phyloP scores from a whole-genome alignment of 2,329 filamentous ascomycete genomes.

The Colletotrichum magnum region DNA sequence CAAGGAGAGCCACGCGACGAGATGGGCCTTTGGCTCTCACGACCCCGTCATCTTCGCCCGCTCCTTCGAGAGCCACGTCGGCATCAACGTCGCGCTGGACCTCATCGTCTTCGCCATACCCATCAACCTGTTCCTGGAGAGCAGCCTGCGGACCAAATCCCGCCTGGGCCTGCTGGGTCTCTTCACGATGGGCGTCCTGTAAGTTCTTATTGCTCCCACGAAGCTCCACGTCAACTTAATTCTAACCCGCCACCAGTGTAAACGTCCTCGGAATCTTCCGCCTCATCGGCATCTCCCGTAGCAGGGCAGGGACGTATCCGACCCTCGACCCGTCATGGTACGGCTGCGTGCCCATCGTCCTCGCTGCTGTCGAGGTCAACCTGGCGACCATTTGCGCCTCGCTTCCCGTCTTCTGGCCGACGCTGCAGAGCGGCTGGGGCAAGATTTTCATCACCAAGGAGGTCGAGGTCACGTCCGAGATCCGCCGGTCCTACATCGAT shows the following conservation, averaged over 20 bases:
- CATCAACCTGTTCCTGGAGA: conserved; percentile 47
- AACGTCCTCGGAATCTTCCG: conserved; percentile 46
- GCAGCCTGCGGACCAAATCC: conserved; percentile 46
- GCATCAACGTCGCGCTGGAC: conserved; percentile 50
- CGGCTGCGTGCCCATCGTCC: conserved; percentile 49
- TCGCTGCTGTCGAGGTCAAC: conserved; percentile 52
- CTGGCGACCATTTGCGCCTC: conserved; percentile 36
- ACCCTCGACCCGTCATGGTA: conserved; percentile 55
- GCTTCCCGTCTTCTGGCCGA: conserved; percentile 37
- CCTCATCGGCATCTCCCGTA: conserved; percentile 47
- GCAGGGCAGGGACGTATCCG: conserved; percentile 50
- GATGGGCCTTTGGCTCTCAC: conserved; percentile 51
- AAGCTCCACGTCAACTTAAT: accelerated
- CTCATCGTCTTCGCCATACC: conserved; percentile 50
- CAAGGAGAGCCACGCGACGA: background rate
- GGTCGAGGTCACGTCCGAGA: conserved; percentile 46
- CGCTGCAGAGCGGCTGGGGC: conserved; percentile 46
- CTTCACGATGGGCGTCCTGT: conserved; percentile 50
- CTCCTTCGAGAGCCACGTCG: conserved; percentile 48
- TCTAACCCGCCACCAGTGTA: conserved; percentile 39
- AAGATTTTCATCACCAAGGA: conserved; percentile 54
- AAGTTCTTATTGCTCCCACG: conserved; percentile 20
- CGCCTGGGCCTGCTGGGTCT: conserved; percentile 49
- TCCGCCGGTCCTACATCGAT: conserved; percentile 28
- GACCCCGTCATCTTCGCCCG: conserved; percentile 44